Conservation (phyloP, 768 basidiomycete genomes). For the Cystobasidium ongulense region DNA sequence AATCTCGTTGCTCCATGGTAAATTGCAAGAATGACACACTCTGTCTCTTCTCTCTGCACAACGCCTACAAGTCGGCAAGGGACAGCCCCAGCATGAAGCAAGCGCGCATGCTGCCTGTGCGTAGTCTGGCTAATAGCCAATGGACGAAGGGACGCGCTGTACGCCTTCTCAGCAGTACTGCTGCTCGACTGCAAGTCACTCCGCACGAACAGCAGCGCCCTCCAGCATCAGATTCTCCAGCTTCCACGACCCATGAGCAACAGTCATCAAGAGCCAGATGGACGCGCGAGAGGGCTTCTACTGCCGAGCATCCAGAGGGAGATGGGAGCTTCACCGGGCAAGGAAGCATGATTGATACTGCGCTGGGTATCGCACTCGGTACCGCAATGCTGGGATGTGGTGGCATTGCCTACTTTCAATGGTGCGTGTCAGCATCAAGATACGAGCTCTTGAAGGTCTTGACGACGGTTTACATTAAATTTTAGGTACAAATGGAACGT, state of each 20-base stretch:
- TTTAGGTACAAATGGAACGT: slow-evolving; percentile 65
- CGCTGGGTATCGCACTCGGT: slow-evolving; percentile 22
- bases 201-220: neutral
- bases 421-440: neutral
- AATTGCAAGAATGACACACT: neutral
- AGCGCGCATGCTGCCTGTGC: neutral
- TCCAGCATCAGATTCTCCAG: neutral
- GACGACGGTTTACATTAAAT: neutral
- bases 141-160: neutral
- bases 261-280: neutral
- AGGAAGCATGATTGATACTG: slow-evolving; percentile 19
- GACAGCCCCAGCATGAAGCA: neutral
- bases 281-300: neutral
- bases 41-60: neutral
- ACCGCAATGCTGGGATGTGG: slow-evolving; percentile 17
- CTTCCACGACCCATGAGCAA: neutral
- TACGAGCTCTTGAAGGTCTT: neutral
- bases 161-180: neutral
- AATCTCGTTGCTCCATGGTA: no score
- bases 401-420: slow-evolving; percentile 19
- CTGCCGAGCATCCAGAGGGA: neutral
- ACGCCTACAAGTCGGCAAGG: neutral
- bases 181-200: neutral
- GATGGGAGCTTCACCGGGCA: neutral
- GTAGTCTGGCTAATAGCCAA: neutral